Base-by-base conservation (phyloP, 2,329 filamentous ascomycete genomes). In the Berkeleyomyces rouxiae region DNA sequence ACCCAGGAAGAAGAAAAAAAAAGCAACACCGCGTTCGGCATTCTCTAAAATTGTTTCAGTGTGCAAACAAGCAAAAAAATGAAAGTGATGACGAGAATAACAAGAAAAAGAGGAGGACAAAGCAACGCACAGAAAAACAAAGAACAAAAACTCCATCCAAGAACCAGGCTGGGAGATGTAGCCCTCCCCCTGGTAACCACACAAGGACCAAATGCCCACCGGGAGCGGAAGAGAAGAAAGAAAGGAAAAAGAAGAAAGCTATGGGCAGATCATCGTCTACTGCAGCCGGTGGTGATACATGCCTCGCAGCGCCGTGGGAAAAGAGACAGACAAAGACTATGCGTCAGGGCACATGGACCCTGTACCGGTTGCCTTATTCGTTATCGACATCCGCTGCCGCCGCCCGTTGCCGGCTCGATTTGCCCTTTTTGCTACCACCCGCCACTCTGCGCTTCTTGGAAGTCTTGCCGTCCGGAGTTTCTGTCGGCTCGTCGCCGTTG, bases 401-500 rank as follows among this genome's bases (percentile, higher is more conserved):
- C 61, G 87, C 77, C 63, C 84, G 76, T 70, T 87, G 83, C 72
- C 86, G 86, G 2, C 83, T 78, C 13, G 83, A 85, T 74, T 87
- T 87, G 64, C 83, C 83, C 63, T 77, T 82, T 64, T 79, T 81
- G 7, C 23, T 11, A 63, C 75, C 71, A 61, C 72, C 68, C 62
- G 73, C 69, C 70, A 76, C 74, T 71, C 84, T 79, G 76, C 87
- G 83, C 74, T 82, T 78, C 70, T 78, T 71, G 63, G 73, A 70
- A 67, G 76, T 78, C 42, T 73, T 70, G 42, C 80, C 71, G 13
- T 81, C 79, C 47, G 75, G 75, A 3, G 72, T 76, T 59, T 83
- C 82, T 9, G 87, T 80, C 0, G 90, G 91, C 1, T 93, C 96
- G 0, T 90, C 85, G 43, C 91, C 93, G 39, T 43, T 60, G 37